phyloP scores from a whole-genome alignment of 2,329 filamentous ascomycete genomes.

The Xylaria multiplex region DNA sequence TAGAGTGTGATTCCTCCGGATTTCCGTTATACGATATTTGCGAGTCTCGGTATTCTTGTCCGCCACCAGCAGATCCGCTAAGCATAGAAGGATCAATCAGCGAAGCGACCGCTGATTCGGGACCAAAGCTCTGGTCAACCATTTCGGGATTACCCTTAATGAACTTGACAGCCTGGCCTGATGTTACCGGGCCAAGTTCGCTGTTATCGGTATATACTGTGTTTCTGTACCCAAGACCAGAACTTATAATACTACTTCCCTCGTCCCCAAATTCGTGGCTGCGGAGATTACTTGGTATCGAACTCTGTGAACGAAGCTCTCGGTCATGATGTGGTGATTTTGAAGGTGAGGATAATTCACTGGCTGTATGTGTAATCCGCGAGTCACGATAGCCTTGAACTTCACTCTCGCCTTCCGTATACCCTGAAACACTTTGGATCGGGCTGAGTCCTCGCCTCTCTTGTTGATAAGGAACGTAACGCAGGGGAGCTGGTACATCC shows the following conservation, averaged over 20 bases:
- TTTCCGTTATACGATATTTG: constrained; percentile 47
- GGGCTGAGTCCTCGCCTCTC: constrained; percentile 82
- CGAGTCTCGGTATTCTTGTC: constrained; percentile 59
- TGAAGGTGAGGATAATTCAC: constrained; percentile 69
- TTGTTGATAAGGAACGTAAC: constrained; percentile 74
- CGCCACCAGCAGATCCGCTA: constrained; percentile 64
- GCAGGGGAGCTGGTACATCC: constrained; percentile 70
- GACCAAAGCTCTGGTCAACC: constrained; percentile 74
- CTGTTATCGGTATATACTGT: constrained; percentile 63
- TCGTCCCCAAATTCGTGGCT: constrained; percentile 68
- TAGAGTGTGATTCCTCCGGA: constrained; percentile 37
- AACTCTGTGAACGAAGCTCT: constrained; percentile 61
- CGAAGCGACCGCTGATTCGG: constrained; percentile 92
- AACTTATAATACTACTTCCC: constrained; percentile 63
- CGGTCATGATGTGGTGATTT: constrained; percentile 62
- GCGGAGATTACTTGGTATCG: constrained; percentile 62
- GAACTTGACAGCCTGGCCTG: constrained; percentile 76
- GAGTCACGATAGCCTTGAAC: constrained; percentile 67
- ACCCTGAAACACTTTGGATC: constrained; percentile 91
- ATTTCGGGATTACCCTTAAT: constrained; percentile 80
- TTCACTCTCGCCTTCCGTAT: constrained; percentile 75
- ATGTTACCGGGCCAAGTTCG: constrained; percentile 67
- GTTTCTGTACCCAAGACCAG: constrained; percentile 65
- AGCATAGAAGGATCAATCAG: constrained; percentile 74
- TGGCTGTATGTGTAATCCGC: constrained; percentile 59